Evolutionary conservation across 371 early-diverging fungal genomes (phyloP).

Genomic region (Sanchytrium tribonematis): DNA sequence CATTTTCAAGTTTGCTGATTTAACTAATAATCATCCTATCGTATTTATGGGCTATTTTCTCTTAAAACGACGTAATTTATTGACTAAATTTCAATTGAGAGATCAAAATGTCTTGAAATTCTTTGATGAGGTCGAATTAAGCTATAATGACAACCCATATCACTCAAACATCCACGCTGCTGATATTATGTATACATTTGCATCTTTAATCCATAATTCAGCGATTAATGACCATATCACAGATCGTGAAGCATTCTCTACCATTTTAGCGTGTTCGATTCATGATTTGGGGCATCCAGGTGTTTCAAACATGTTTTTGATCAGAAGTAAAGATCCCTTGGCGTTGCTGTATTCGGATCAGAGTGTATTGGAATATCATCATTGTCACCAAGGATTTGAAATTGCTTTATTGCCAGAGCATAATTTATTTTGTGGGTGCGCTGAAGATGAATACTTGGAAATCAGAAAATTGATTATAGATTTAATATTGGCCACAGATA

Average conservation of each 20-base stretch:
- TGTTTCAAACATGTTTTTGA: slow-evolving; percentile 20
- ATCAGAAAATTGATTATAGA: slow-evolving; percentile 15
- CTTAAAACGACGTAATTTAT: background rate
- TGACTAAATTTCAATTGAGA: background rate
- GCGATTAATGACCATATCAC: slow-evolving; percentile 8
- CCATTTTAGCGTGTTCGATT: slow-evolving; percentile 16
- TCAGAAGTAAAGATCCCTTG: slow-evolving; percentile 13
- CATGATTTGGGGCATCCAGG: slow-evolving; percentile 27
- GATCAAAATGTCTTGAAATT: background rate
- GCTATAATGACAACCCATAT: slow-evolving; percentile 14
- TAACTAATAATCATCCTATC: background rate
- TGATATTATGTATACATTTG: slow-evolving; percentile 18
- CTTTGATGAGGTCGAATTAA: background rate
- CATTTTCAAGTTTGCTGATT: background rate
- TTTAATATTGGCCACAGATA: slow-evolving; percentile 24
- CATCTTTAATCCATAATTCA: slow-evolving; percentile 12
- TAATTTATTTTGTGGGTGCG: slow-evolving; percentile 12
- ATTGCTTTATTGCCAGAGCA: slow-evolving; percentile 12
- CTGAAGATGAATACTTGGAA: slow-evolving; percentile 8
- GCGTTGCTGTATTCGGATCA: slow-evolving; percentile 22
- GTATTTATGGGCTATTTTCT: slow-evolving; percentile 1
- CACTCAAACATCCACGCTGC: slow-evolving; percentile 23
- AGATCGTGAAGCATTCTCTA: slow-evolving; percentile 13
- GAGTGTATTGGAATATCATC: slow-evolving; percentile 20
- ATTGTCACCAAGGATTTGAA: slow-evolving; percentile 10